Evolutionary conservation across 768 basidiomycete species (phyloP).

Genomic region (Mycena filopes): DNA sequence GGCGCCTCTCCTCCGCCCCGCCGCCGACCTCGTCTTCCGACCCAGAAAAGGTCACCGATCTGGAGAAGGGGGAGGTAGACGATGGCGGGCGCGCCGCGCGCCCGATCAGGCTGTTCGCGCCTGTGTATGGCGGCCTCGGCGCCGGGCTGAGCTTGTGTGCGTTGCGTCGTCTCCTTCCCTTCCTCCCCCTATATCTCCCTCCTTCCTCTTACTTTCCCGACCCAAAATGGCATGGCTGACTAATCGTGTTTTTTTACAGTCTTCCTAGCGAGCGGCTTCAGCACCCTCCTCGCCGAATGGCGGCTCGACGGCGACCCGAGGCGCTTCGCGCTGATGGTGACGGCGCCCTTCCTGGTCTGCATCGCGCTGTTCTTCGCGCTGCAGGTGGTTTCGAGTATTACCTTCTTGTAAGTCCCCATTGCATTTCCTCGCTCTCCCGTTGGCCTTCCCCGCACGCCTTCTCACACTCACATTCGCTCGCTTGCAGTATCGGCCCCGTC

Average conservation of each 20-base stretch:
- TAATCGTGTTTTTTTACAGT: constrained; percentile 48
- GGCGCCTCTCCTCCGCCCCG: constrained; percentile 40
- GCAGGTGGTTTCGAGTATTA: constrained; percentile 72
- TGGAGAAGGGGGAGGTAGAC: background rate
- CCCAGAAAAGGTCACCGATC: background rate
- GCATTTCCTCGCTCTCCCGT: constrained; percentile 6
- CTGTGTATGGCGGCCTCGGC: constrained; percentile 78
- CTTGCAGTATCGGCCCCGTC: constrained; percentile 78
- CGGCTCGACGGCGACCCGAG: constrained; percentile 69
- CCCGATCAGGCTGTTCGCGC: constrained; percentile 73
- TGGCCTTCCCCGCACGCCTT: background rate
- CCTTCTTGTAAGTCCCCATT: constrained; percentile 65
- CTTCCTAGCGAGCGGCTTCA: constrained; percentile 73
- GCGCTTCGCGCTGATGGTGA: constrained; percentile 74
- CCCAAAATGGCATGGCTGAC: too few species aligned
- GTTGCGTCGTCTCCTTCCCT: too few species aligned
- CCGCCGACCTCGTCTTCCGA: too few species aligned
- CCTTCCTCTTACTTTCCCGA: background rate
- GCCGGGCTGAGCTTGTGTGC: constrained; percentile 73
- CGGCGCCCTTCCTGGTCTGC: constrained; percentile 79
- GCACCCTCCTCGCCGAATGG: constrained; percentile 71
- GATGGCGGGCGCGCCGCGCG: constrained; percentile 46
- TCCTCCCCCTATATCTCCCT: too few species aligned
- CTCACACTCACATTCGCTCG: background rate
- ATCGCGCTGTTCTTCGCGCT: constrained; percentile 84